Conservation (phyloP, 164 flowering plant species). For the Cinnamomum micranthum region DNA sequence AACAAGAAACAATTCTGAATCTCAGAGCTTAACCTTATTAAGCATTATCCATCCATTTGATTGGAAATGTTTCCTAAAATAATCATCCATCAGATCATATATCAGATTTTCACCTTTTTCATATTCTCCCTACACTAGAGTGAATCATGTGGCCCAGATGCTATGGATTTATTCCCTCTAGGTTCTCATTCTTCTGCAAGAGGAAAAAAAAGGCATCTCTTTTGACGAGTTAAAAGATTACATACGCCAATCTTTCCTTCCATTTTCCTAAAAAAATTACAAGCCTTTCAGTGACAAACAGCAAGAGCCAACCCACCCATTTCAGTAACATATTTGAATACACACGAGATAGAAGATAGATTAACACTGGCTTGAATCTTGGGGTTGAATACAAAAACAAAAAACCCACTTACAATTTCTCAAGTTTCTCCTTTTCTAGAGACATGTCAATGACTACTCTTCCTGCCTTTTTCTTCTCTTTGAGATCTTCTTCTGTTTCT, state of each 20-base stretch:
- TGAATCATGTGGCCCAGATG: conserved; percentile 1
- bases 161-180: background rate
- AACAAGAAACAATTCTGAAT: background rate
- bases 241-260: background rate
- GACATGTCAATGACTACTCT: background rate
- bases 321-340: background rate
- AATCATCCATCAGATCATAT: background rate
- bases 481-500: background rate
- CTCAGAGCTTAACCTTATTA: background rate
- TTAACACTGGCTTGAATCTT: background rate
- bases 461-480: background rate
- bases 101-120: background rate
- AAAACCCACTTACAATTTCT: conserved; percentile 1
- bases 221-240: conserved; percentile 11
- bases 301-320: background rate
- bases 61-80: background rate
- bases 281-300: background rate
- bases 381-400: conserved; percentile 2
- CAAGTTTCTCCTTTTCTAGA: background rate
- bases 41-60: background rate
- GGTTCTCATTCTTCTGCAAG: background rate
- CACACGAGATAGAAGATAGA: background rate
- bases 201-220: conserved; percentile 11
- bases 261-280: background rate
- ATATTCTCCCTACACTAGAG: background rate